Base-by-base conservation (phyloP, 805 yeast genomes). In the Sugiyamaella smithiae region DNA sequence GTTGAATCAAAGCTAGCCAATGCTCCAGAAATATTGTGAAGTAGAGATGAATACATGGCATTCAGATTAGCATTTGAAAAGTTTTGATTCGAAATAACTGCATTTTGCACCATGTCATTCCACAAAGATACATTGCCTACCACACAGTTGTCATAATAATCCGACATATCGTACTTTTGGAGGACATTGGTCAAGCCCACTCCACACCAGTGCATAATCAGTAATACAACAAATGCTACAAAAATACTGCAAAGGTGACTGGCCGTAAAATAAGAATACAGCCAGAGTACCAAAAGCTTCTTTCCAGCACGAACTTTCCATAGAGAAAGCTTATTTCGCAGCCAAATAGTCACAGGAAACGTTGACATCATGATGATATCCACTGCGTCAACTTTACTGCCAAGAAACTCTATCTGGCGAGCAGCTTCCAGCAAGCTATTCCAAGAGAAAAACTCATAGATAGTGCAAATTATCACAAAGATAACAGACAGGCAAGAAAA, bases 391-490 rank as follows among this genome's bases (percentile, higher is more conserved):
- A 17, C 19, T n/a, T 22, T 44, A 6, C 36, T 31, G 1, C 48
- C 50, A 2, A 48, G 53, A 9, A 46, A 33, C 23, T 48, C 46
- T 9, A 56, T 37, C n/a, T 37, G 22, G 8, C 43, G 44, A 25
- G 43, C 29, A 26, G 45, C 45, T 5, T 40, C 43, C 16, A 47
- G 45, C 11, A 43, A 43, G 17, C 36, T 35, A 5, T 25, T 43
- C 55, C 56, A 56, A 23, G 33, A 11, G 26, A 31, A 53, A 22
- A 40, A 45, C 25, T 50, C 50, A 35, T 48, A 43, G 9, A 46
- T 29, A 6, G 46, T 43, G n/a, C 40, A 26, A 1, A 47, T 44
- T 3, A 53, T 20, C 22, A 38, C 16, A 9, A 49, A 25, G 23
- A 50, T 11, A 1, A 50, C 43, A 2, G 57, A 57, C 9, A 52